phyloP scores from a whole-genome alignment of 129 eudicot genomes.

The Chrysanthemum lavandulifolium region DNA sequence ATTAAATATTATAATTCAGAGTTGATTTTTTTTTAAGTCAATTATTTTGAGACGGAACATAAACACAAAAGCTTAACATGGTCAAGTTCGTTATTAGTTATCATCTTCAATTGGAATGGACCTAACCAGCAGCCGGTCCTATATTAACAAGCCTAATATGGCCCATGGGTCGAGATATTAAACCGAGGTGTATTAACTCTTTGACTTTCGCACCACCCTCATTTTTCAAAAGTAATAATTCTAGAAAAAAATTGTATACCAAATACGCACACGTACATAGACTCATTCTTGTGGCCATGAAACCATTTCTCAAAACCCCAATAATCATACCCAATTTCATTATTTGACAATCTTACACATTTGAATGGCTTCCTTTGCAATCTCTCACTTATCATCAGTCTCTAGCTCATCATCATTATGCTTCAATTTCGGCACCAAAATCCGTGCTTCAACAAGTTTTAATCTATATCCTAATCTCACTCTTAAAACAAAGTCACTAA shows the following conservation, averaged over 20 bases:
- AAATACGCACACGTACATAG: constrained; percentile 14
- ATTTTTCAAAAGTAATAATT: not conserved
- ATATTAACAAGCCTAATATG: too few species aligned
- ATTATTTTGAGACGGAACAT: too few species aligned
- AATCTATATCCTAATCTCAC: constrained; percentile 13
- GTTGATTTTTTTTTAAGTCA: too few species aligned
- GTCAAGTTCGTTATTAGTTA: too few species aligned
- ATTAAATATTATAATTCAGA: too few species aligned
- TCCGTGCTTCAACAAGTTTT: constrained; percentile 16
- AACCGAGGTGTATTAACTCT: too few species aligned
- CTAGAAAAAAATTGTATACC: constrained; percentile 12
- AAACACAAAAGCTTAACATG: too few species aligned
- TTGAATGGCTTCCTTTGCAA: constrained; percentile 54
- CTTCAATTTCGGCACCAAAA: constrained; percentile 27
- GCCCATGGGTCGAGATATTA: too few species aligned
- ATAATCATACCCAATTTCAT: not conserved
- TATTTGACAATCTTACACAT: not conserved
- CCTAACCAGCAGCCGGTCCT: too few species aligned
- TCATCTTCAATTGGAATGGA: too few species aligned
- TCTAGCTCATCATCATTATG: constrained; percentile 24
- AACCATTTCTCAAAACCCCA: constrained; percentile 24
- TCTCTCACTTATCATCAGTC: constrained; percentile 24
- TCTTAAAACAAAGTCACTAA: constrained; percentile 22
- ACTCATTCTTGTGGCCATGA: constrained; percentile 24
- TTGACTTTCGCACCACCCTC: too few species aligned